phyloP scores from a whole-genome alignment of 1,139 yeast genomes.

The Nakaseomyces glabratus region DNA sequence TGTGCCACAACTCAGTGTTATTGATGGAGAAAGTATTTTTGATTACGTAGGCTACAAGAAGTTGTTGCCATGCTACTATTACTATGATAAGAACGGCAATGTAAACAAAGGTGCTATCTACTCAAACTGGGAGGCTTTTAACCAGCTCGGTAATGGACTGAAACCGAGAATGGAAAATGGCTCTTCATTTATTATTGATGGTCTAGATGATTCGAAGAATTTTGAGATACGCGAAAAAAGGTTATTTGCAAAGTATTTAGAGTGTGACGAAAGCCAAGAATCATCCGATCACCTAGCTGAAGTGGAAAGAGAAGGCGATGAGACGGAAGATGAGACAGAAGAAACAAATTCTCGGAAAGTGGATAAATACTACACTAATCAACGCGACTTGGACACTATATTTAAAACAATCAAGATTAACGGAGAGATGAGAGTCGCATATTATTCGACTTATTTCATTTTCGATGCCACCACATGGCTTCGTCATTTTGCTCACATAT shows the following conservation, averaged over 20 bases:
- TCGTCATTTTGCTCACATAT: conserved; percentile 69
- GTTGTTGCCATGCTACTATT: conserved; percentile 22
- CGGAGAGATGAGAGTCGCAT: conserved; percentile 2
- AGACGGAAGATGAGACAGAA: background rate
- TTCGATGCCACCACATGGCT: conserved; percentile 76
- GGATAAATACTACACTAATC: background rate
- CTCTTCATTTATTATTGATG: conserved; percentile 3
- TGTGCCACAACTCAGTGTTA: conserved; percentile 21
- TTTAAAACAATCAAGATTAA: background rate
- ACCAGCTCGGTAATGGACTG: conserved; percentile 1
- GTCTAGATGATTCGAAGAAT: conserved; percentile 5
- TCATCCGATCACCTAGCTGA: background rate
- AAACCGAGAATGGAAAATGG: conserved; percentile 1
- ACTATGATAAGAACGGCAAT: conserved; percentile 31
- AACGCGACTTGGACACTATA: conserved; percentile 5
- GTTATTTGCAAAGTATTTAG: conserved; percentile 2
- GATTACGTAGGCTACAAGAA: conserved; percentile 29
- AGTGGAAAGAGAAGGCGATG: background rate
- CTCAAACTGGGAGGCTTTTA: conserved; percentile 19
- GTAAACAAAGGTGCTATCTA: conserved; percentile 28
- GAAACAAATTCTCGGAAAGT: background rate
- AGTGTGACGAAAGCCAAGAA: conserved; percentile 4
- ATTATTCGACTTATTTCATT: conserved; percentile 37
- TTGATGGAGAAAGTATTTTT: conserved; percentile 25
- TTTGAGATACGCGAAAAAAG: conserved; percentile 5